These are phyloP conservation scores for Blastomyces silverae DNA, from an alignment of 2,329 filamentous ascomycete species.

Conservation along the genomic window DNA sequence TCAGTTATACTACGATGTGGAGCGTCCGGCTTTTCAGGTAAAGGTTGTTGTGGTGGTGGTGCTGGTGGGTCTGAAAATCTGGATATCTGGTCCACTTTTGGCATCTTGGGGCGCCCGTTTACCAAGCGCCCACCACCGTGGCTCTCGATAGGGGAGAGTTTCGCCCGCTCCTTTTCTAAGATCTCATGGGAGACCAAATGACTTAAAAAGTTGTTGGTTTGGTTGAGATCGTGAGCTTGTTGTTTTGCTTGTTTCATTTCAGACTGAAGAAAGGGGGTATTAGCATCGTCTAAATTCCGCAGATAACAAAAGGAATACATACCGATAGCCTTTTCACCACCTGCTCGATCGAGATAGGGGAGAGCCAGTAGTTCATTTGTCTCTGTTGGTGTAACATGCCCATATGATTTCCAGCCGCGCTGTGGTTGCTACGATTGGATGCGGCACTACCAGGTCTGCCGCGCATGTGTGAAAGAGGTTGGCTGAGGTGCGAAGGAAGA, in stretches of 20 bases:
- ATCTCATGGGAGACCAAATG: slow-evolving; percentile 66
- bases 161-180: slow-evolving; percentile 46
- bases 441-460: slow-evolving; percentile 62
- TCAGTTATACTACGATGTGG: slow-evolving; percentile 41
- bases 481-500: slow-evolving; percentile 61
- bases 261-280: slow-evolving; percentile 49
- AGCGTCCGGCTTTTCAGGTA: slow-evolving; percentile 86
- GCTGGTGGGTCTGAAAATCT: slow-evolving; percentile 90
- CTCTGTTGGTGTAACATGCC: slow-evolving; percentile 62
- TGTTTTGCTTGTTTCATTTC: slow-evolving; percentile 87
- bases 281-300: neutral
- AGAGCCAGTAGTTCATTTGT: slow-evolving; percentile 74
- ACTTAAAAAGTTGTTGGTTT: slow-evolving; percentile 74
- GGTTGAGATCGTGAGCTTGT: slow-evolving; percentile 75
- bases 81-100: slow-evolving; percentile 67
- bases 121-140: slow-evolving; percentile 40
- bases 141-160: slow-evolving; percentile 41
- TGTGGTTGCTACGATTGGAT: slow-evolving; percentile 52
- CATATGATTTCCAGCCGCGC: slow-evolving; percentile 50
- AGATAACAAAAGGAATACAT: slow-evolving; percentile 25
- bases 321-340: slow-evolving; percentile 83
- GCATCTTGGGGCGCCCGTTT: slow-evolving; percentile 42
- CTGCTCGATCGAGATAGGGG: slow-evolving; percentile 86
- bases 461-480: slow-evolving; percentile 58
- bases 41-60: slow-evolving; percentile 83